Evolutionary conservation across 352 stramenopile genomes (phyloP).

Genomic region (Pythium sp.): DNA sequence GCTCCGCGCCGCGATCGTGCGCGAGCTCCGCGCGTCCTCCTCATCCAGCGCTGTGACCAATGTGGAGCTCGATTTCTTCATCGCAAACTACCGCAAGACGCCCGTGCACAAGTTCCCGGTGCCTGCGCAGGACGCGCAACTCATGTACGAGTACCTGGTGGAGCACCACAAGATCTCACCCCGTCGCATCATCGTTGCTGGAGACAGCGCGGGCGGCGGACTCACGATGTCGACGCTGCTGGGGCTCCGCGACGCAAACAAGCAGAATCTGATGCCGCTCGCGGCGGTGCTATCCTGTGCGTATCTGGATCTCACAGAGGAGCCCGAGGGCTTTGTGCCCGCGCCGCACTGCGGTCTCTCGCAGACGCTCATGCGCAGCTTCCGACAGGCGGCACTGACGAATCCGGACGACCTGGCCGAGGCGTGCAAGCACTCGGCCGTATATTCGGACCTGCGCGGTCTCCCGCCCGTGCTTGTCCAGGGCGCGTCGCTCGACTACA

Average conservation of each 20-base stretch:
- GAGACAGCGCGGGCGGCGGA: conserved; percentile 18
- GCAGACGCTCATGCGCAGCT: not conserved
- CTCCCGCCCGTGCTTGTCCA: conserved; percentile 41
- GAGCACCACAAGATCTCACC: conserved; percentile 12
- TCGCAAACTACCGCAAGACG: conserved; percentile 26
- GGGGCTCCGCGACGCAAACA: conserved; percentile 13
- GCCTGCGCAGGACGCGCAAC: conserved; percentile 14
- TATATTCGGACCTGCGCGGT: conserved; percentile 24
- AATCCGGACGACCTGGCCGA: not conserved
- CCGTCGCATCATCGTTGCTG: conserved; percentile 15
- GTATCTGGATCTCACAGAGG: conserved; percentile 20
- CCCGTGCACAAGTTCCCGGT: conserved; percentile 16
- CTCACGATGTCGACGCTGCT: conserved; percentile 18
- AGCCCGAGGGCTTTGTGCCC: not conserved
- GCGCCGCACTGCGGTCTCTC: conserved; percentile 22
- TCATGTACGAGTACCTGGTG: conserved; percentile 22
- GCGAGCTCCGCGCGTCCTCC: not conserved
- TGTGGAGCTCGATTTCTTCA: conserved; percentile 18
- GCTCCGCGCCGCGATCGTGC: conserved; percentile 9
- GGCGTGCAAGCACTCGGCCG: conserved; percentile 16
- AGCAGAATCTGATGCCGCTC: conserved; percentile 6
- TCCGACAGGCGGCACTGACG: conserved; percentile 5
- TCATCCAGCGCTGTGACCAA: too few species aligned
- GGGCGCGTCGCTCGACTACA: conserved; percentile 27
- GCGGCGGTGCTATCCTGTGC: conserved; percentile 21